A percentile compares a stretch with the other conserved stretches of the same genome.
Conservation (phyloP, 495 filamentous ascomycete genomes). For the Lasiosphaeriaceae sp. region DNA sequence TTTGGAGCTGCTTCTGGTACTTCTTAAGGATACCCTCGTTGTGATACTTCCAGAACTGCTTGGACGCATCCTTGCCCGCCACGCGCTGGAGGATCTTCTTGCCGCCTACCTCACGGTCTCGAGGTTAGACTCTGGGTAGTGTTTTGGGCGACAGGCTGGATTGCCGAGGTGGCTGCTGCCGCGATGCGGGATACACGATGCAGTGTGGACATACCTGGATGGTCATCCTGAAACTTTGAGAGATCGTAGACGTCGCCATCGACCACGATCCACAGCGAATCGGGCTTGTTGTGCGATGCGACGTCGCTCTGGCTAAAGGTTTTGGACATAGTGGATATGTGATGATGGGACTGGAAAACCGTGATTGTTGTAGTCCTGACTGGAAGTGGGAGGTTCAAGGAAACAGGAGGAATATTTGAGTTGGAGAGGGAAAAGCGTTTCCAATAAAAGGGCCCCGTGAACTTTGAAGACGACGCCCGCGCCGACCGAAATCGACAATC, state of each 20-base stretch:
- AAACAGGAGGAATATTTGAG: too few species aligned
- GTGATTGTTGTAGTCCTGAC: too few species aligned
- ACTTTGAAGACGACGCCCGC: too few species aligned
- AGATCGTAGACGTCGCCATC: slow-evolving; percentile 97
- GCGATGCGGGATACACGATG: too few species aligned
- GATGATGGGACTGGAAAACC: not conserved
- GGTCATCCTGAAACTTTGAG: slow-evolving; percentile 89
- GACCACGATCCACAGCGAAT: slow-evolving; percentile 84
- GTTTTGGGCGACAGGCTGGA: too few species aligned
- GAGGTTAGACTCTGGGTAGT: not conserved
- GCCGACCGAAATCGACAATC: too few species aligned
- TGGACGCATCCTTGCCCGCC: slow-evolving; percentile 92
- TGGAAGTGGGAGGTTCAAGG: too few species aligned
- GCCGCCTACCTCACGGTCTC: slow-evolving; percentile 58
- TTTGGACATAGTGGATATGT: slow-evolving; percentile 67
- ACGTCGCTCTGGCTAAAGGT: slow-evolving; percentile 81
- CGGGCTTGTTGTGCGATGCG: slow-evolving; percentile 80
- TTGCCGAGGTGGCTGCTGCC: too few species aligned
- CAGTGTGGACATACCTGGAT: slow-evolving; percentile 60
- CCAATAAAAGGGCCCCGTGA: too few species aligned
- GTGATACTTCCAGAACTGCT: slow-evolving; percentile 99
- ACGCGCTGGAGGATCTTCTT: slow-evolving; percentile 97
- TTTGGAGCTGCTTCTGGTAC: slow-evolving; percentile 79
- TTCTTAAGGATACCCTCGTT: slow-evolving; percentile 92
- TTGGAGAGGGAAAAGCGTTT: too few species aligned